These are phyloP conservation scores for Imleria badia DNA, from an alignment of 768 basidiomycete genomes.

Conservation along the genomic window DNA sequence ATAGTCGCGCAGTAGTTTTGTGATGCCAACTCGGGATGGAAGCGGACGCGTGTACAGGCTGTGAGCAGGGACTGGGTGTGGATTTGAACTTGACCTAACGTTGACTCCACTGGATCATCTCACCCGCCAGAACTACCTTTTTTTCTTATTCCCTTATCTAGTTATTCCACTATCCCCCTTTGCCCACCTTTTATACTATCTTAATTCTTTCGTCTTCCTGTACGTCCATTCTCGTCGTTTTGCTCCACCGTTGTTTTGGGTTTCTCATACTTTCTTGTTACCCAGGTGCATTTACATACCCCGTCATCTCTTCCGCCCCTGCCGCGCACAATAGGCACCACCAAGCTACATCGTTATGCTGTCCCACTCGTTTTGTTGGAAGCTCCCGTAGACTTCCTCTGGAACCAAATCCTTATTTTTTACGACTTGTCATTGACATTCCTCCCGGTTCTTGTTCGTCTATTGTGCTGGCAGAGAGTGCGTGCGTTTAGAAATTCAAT, in stretches of 20 bases:
- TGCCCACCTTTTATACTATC: constrained; percentile 21
- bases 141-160: constrained; percentile 34
- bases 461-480: constrained; percentile 9
- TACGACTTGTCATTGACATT: constrained; percentile 25
- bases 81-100: constrained; percentile 17
- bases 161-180: constrained; percentile 21
- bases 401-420: constrained; percentile 13
- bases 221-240: constrained; percentile 20
- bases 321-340: constrained; percentile 21
- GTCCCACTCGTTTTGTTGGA: constrained; percentile 24
- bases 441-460: constrained; percentile 10
- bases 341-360: constrained; percentile 27
- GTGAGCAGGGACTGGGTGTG: constrained; percentile 15
- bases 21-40: constrained; percentile 10
- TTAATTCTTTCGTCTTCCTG: constrained; percentile 27
- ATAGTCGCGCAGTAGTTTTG: neutral
- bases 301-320: constrained; percentile 10
- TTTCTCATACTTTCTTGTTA: constrained; percentile 19
- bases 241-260: constrained; percentile 14
- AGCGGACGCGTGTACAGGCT: constrained; percentile 7
- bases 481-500: constrained; percentile 14
- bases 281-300: constrained; percentile 26
- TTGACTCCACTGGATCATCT: constrained; percentile 21
- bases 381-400: constrained; percentile 10
- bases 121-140: constrained; percentile 17